A percentile compares a stretch with the other conserved stretches of the same genome.
These are phyloP conservation scores for Suillus tomentosus DNA, from an alignment of 768 basidiomycete species.

Conservation along the genomic window DNA sequence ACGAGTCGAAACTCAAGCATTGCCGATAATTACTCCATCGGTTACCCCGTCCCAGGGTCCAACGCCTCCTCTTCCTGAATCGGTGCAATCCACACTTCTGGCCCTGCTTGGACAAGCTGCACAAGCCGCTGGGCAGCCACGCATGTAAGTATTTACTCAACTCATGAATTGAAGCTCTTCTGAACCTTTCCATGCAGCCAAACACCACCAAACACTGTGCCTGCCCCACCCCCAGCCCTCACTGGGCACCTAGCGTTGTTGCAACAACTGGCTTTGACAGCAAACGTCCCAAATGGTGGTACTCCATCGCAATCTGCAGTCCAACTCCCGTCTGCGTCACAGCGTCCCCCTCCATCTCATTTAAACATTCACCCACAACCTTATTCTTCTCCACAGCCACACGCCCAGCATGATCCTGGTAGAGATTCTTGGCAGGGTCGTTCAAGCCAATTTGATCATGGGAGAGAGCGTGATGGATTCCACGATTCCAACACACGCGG, in stretches of 20 bases:
- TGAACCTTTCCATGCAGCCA: conserved; percentile 45
- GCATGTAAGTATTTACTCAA: conserved; percentile 40
- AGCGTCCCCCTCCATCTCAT: conserved; percentile 27
- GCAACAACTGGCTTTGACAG: conserved; percentile 73
- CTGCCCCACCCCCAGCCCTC: conserved; percentile 31
- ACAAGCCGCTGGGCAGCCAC: conserved; percentile 39
- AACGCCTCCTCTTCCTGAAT: conserved; percentile 18
- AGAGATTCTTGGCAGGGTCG: conserved; percentile 42
- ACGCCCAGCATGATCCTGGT: conserved; percentile 34
- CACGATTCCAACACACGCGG: conserved; percentile 52
- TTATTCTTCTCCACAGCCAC: conserved; percentile 9
- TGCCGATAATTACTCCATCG: conserved; percentile 26
- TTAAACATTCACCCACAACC: conserved; percentile 7
- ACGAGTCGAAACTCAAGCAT: conserved; percentile 37
- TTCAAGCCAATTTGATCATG: conserved; percentile 39
- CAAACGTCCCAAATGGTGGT: conserved; percentile 41
- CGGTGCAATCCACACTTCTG: conserved; percentile 64
- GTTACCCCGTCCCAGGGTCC: conserved; percentile 29
- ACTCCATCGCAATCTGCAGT: conserved; percentile 21
- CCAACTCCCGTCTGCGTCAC: conserved; percentile 20
- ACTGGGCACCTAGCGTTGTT: conserved; percentile 67
- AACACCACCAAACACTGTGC: conserved; percentile 57
- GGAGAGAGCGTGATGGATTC: conserved; percentile 47
- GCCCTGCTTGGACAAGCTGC: conserved; percentile 72
- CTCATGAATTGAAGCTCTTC: conserved; percentile 6